Evolutionary conservation across 1,284 basidiomycete genomes (phyloP), one percentile per base, ranked within the genome.

Genomic region (Omphalotus olearius): DNA sequence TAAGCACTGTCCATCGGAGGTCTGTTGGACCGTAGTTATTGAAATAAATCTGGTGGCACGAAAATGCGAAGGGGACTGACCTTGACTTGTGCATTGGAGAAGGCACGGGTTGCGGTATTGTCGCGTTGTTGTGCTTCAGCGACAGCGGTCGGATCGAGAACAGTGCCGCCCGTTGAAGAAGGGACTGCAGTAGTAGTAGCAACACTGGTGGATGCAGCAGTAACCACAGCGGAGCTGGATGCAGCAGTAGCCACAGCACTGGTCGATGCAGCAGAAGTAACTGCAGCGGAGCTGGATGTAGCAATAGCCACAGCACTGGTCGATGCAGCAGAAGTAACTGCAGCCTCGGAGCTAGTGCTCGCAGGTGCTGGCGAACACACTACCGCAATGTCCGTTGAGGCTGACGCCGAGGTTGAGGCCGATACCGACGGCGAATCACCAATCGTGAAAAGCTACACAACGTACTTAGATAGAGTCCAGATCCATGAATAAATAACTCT

Each of bases 1-100:
- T 11, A 57, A 53, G 36, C 59, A 60, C 28, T 55, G 50, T 6
- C 59, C 59, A 45, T 57, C 54, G 3, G 56, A 50, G n/a, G 59
- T 58, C 52, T 59, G 41, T n/a, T 41, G 20, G 36, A 25, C 6
- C 10, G 9, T 33, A 9, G 13, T 33, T 33, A 33, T 10, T 4
- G 2, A 10, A 2, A 33, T 9, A 33, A 2, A 9, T 10, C 7
- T 2, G 4, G 13, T 33, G 7, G 3, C 9, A 13, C 30, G 9
- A 33, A 23, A 23, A 5, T 23, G 2, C 23, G 23, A n/a, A n/a
- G 11, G 16, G 30, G 33, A 18, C 52, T 9, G 11, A 56, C 55
- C 50, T 57, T 54, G 45, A 59, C 49, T 33, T 57, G 47, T 11
- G 53, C 45, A n/a, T 37, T 42, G 28, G 56, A 55, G 36, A 59